Conservation (phyloP, 140 eudicot species). For the Oenanthe javanica region DNA sequence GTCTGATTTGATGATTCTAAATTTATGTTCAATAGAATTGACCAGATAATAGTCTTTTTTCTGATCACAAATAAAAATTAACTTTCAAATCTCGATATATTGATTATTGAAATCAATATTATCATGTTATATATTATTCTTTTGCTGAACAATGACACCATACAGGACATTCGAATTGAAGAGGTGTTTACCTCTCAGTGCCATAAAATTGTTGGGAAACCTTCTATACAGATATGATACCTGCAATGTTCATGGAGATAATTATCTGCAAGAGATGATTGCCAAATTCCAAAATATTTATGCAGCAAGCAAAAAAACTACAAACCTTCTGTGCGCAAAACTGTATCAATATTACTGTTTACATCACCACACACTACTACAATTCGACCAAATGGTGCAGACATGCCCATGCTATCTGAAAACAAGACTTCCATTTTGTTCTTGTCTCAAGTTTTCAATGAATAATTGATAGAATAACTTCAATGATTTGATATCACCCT, state of each 20-base stretch:
- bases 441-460: constrained; percentile 63
- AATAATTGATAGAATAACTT: constrained; percentile 80
- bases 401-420: constrained; percentile 62
- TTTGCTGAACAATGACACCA: background rate
- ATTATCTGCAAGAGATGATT: background rate
- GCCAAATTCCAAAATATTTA: background rate
- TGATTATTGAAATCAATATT: background rate
- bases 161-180: background rate
- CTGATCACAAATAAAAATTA: background rate
- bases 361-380: constrained; percentile 15
- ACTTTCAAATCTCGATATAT: background rate
- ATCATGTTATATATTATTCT: background rate
- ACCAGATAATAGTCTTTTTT: background rate
- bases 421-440: constrained; percentile 90
- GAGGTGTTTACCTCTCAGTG: constrained; percentile 9
- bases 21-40: background rate
- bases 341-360: constrained; percentile 21
- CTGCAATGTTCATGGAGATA: constrained; percentile 28
- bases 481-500: constrained; percentile 79
- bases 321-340: constrained; percentile 36
- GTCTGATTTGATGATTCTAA: background rate
- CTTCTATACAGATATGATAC: constrained; percentile 39
- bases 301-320: background rate
- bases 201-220: constrained; percentile 5
- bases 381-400: constrained; percentile 6